Base-by-base conservation (phyloP, 2,329 filamentous ascomycete genomes). In the Fusarium odoratissimum region DNA sequence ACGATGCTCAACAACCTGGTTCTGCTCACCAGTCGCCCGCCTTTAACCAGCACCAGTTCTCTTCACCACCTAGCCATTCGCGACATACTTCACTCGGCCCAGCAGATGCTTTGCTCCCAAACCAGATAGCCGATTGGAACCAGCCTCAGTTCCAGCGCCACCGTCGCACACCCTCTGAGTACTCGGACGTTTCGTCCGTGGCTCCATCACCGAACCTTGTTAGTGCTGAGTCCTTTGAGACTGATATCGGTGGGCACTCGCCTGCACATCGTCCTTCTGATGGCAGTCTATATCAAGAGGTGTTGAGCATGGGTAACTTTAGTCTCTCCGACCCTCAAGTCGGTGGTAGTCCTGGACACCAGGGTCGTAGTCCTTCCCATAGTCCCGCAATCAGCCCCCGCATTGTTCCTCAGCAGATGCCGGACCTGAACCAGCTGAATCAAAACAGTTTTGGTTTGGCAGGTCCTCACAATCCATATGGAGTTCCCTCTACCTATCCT, bases 121-220 rank as follows among this genome's bases (percentile, higher is more conserved):
- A 82, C n/a, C 88, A 89, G 72, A 74, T 86, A 52, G 76, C 75
- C 59, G 88, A 90, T 66, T 90, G 88, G 88, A 85, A 75, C 45
- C 85, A 86, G 62, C 82, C 85, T 19, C 87, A 89, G 67, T 98
- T 97, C 78, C 92, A 93, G 74, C 87, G 89, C n/a, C 95, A 98
- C 80, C 89, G 95, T 75, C 90, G 95, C 77, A 91, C 90, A 41
- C 93, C 94, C 2, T 98, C 95, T n/a, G 95, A 98, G 76, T 94
- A 92, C 77, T 97, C 95, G 6, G 95, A 98, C 75, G 91, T 97
- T 10, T 97, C 92, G 9, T 97, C 94, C 23, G 93, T 91, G 21
- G 91, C 93, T 28, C 93, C 91, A 30, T 98, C 95, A 23, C 95
- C 95, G 7, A 94, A 94, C 78, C 83, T 97, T 64, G 89, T 88